phyloP scores from a whole-genome alignment of 164 flowering plant genomes.

The Houttuynia cordata region DNA sequence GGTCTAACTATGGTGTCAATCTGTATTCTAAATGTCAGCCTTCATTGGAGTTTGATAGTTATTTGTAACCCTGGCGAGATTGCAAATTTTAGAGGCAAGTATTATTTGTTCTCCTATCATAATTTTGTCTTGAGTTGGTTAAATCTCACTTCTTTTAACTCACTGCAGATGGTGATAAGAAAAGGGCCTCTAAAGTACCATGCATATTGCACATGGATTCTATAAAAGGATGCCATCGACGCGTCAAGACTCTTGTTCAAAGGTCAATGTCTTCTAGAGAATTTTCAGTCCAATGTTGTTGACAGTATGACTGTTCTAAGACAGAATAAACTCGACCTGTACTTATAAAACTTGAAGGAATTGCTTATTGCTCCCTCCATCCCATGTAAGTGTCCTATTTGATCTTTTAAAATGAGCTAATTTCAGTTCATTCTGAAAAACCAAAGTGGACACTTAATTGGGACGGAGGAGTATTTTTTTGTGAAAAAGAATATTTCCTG shows the following conservation, averaged over 20 bases:
- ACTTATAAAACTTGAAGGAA: too few relatives aligned
- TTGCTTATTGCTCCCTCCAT: too few relatives aligned
- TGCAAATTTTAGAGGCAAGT: constrained; percentile 37
- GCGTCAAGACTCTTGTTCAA: constrained; percentile 73
- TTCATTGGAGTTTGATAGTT: constrained; percentile 91
- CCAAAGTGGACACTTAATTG: too few relatives aligned
- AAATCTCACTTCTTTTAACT: constrained; percentile 1
- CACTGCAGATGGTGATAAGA: constrained; percentile 41
- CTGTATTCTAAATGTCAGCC: constrained; percentile 34
- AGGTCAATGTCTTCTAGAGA: constrained; percentile 30
- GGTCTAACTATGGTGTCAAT: neutral
- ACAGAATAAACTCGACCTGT: too few relatives aligned
- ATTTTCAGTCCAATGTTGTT: neutral
- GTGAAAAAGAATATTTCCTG: neutral
- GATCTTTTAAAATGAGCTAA: too few relatives aligned
- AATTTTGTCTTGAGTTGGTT: neutral
- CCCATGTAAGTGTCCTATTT: too few relatives aligned
- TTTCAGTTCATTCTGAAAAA: too few relatives aligned
- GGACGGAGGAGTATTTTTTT: neutral
- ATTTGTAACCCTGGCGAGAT: constrained; percentile 91
- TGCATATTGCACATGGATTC: constrained; percentile 98
- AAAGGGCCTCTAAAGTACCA: constrained; percentile 44
- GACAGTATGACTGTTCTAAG: neutral
- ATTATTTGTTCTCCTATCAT: neutral
- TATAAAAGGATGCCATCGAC: constrained; percentile 75